These are phyloP conservation scores for Acer saccharum DNA, from an alignment of 345 rosid genomes.

Conservation along the genomic window DNA sequence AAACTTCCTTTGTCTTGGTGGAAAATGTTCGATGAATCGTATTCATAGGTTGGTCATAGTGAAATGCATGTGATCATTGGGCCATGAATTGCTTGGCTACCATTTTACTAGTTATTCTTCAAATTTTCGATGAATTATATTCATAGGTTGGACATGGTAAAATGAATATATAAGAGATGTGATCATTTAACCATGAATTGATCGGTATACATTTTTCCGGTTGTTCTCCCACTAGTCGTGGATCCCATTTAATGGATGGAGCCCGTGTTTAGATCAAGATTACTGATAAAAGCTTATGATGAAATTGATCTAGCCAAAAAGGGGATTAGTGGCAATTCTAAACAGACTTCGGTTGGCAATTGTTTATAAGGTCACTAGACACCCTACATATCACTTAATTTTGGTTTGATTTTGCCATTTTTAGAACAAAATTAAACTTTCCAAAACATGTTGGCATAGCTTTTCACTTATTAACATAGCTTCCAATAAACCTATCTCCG, in stretches of 20 bases:
- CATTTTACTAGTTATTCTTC: neutral
- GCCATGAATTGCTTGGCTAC: neutral
- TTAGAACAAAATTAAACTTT: neutral
- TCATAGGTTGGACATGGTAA: neutral
- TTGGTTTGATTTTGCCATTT: neutral
- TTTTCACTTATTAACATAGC: neutral
- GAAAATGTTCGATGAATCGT: neutral
- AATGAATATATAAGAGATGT: neutral
- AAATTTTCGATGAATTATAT: neutral
- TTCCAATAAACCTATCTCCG: neutral
- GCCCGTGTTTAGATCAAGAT: neutral
- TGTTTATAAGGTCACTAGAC: neutral
- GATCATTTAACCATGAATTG: neutral
- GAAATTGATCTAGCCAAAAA: neutral
- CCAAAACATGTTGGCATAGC: no score
- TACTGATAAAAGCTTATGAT: neutral
- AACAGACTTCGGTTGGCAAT: neutral
- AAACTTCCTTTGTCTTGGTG: neutral
- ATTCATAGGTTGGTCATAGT: neutral
- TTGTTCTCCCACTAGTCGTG: neutral
- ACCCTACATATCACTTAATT: neutral
- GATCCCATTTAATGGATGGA: neutral
- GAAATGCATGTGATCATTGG: neutral
- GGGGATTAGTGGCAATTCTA: neutral
- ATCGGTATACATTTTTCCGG: neutral